Percentiles rank a stretch among this genome's conserved stretches.
Conservation (phyloP, 2,329 filamentous ascomycete species). For the Colletotrichum tropicale region DNA sequence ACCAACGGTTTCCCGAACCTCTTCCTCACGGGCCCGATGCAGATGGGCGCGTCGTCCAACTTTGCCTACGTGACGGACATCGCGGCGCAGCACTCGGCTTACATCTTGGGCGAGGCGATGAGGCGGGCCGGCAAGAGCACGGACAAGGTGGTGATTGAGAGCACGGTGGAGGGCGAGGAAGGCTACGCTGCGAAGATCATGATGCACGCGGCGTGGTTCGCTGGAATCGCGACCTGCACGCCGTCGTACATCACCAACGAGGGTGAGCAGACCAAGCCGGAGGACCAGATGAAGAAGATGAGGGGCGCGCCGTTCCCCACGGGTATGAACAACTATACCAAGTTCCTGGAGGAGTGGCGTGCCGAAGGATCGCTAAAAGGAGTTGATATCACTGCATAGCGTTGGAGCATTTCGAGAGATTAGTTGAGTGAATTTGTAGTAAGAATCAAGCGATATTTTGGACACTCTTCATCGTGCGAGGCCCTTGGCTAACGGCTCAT, state of each 20-base stretch:
- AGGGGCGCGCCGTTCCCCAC: conserved; percentile 31
- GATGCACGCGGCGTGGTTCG: conserved; percentile 41
- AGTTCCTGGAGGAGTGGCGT: conserved; percentile 30
- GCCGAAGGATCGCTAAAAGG: conserved; percentile 31
- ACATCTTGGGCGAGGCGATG: conserved; percentile 33
- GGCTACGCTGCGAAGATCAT: conserved; percentile 48
- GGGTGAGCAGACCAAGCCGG: conserved; percentile 33
- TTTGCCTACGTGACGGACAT: conserved; percentile 39
- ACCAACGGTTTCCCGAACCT: conserved; percentile 59
- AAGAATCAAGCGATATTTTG: background rate
- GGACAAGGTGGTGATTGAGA: conserved; percentile 40
- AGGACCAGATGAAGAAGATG: conserved; percentile 34
- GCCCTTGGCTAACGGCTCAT: background rate
- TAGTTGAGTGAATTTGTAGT: background rate
- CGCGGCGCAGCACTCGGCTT: conserved; percentile 44
- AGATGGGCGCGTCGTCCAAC: conserved; percentile 44
- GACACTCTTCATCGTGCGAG: background rate
- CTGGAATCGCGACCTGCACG: conserved; percentile 52
- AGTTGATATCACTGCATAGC: background rate
- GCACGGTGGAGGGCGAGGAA: conserved; percentile 48
- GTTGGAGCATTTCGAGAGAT: background rate
- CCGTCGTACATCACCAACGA: conserved; percentile 58
- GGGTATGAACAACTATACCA: conserved; percentile 35
- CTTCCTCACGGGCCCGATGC: conserved; percentile 49
- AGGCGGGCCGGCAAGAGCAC: conserved; percentile 22